Conservation (phyloP, 2,329 filamentous ascomycete species). For the Cytospora piceicola region DNA sequence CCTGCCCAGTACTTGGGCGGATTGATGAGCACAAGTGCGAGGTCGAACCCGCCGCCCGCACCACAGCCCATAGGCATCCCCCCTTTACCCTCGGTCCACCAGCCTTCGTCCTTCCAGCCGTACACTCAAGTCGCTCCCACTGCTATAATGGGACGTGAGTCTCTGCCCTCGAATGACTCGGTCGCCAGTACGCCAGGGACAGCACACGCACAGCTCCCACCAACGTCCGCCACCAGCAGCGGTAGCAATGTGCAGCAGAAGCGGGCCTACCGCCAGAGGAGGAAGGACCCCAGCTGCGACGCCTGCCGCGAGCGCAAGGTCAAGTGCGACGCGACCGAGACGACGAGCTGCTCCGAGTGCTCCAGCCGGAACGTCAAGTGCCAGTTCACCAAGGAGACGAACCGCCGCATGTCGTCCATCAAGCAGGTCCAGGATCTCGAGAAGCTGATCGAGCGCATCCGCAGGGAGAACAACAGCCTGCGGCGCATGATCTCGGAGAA, state of each 20-base stretch:
- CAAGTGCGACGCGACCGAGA: constrained; percentile 96
- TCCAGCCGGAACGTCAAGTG: constrained; percentile 96
- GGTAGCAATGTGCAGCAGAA: constrained; percentile 67
- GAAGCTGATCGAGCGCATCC: constrained; percentile 81
- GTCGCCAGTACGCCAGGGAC: constrained; percentile 58
- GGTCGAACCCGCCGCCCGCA: constrained; percentile 52
- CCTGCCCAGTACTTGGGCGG: constrained; percentile 57
- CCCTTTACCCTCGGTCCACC: constrained; percentile 51
- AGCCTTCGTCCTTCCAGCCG: constrained; percentile 51
- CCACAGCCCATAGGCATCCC: constrained; percentile 59
- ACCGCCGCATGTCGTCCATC: constrained; percentile 97
- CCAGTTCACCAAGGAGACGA: constrained; percentile 99
- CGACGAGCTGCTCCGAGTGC: constrained; percentile 94
- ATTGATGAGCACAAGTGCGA: constrained; percentile 56
- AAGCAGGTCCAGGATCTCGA: constrained; percentile 98
- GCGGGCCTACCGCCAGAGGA: constrained; percentile 87
- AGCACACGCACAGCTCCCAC: constrained; percentile 42
- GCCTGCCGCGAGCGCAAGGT: constrained; percentile 87
- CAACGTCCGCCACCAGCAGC: constrained; percentile 37
- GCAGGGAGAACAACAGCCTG: constrained; percentile 77
- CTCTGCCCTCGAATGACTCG: constrained; percentile 62
- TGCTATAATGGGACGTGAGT: constrained; percentile 61
- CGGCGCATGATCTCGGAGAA: constrained; percentile 64
- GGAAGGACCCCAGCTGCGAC: constrained; percentile 97
- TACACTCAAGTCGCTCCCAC: constrained; percentile 56